Percentiles rank a stretch among this genome's conserved stretches.
phyloP scores from a whole-genome alignment of 805 yeast species.

The Metschnikowia shivogae region DNA sequence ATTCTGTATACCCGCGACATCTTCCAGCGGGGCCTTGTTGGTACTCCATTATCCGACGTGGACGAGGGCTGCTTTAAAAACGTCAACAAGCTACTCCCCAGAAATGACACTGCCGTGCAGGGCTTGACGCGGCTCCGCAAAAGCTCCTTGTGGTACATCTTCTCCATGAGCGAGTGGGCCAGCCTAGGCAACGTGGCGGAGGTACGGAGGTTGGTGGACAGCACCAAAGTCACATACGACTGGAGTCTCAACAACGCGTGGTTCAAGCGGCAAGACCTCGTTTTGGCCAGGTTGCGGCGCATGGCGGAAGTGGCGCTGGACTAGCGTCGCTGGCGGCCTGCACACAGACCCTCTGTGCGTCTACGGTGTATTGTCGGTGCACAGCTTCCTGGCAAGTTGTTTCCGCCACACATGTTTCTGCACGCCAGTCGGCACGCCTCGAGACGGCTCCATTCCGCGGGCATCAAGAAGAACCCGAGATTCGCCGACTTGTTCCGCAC shows the following conservation, averaged over 20 bases:
- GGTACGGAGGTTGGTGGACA: constrained; percentile 23
- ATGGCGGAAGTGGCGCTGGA: not conserved
- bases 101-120: constrained; percentile 37
- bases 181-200: constrained; percentile 26
- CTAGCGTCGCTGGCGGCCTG: no score
- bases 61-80: constrained; percentile 35
- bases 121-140: constrained; percentile 65
- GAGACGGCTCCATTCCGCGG: constrained; percentile 10
- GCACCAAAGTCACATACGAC: constrained; percentile 22
- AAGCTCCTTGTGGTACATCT: constrained; percentile 68
- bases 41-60: constrained; percentile 13
- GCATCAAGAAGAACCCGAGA: constrained; percentile 18
- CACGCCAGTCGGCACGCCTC: not conserved
- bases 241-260: constrained; percentile 20
- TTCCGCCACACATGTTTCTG: not conserved
- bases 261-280: constrained; percentile 31
- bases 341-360: no score
- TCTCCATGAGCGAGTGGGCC: constrained; percentile 71
- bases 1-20: constrained; percentile 9
- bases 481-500: constrained; percentile 28
- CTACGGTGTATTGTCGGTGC: no score
- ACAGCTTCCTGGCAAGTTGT: not conserved
- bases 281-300: constrained; percentile 23
- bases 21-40: constrained; percentile 8
- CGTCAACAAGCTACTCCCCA: constrained; percentile 30